Conservation (phyloP, 495 filamentous ascomycete species). For the Cercophora newfieldiana region DNA sequence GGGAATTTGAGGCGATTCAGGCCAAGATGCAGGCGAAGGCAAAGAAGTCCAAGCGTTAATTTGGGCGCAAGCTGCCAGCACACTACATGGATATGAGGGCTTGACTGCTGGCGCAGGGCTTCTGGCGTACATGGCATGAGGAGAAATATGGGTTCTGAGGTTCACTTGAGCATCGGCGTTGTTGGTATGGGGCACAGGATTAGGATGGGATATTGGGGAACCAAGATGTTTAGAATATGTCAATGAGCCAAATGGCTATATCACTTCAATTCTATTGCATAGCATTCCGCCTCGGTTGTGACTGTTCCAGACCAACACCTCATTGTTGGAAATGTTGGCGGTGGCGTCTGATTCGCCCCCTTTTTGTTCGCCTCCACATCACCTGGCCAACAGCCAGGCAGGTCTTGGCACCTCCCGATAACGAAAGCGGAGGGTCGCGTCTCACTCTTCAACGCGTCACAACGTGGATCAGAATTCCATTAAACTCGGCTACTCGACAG, state of each 20-base stretch:
- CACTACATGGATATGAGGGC: neutral
- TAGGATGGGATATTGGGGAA: neutral
- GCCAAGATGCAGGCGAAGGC: conserved; percentile 43
- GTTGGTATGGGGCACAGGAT: neutral
- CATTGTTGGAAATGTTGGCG: neutral
- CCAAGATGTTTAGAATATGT: neutral
- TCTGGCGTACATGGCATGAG: neutral
- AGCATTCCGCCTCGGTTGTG: neutral
- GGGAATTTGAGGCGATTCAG: conserved; percentile 59
- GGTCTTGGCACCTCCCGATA: neutral
- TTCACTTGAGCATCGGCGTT: neutral
- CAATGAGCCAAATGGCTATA: neutral
- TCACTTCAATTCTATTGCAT: neutral
- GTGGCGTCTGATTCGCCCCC: conserved; percentile 1
- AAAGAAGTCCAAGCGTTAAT: conserved; percentile 34
- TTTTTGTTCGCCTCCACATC: neutral
- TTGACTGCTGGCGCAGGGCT: neutral
- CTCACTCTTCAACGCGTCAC: neutral
- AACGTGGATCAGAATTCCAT: neutral
- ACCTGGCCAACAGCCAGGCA: neutral
- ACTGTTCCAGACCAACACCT: neutral
- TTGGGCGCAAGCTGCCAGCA: neutral
- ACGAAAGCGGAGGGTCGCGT: neutral
- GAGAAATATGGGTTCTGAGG: neutral
- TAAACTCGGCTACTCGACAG: neutral